Conservation (phyloP, 129 eudicot genomes). For the Smallanthus sonchifolius region DNA sequence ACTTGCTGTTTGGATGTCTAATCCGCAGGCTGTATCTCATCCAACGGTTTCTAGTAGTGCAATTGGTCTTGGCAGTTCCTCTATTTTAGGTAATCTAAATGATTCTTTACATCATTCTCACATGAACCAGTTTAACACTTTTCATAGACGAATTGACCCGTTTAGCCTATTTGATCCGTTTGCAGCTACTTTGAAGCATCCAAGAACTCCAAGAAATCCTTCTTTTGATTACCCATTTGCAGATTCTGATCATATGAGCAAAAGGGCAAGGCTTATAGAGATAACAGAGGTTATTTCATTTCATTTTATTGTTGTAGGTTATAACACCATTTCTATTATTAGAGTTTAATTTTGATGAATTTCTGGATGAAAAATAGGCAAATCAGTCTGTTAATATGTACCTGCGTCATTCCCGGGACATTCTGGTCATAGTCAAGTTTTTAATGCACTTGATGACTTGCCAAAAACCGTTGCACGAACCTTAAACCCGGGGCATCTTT, state of each 20-base stretch:
- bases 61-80: no score
- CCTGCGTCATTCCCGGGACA: constrained; percentile 70
- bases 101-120: background rate
- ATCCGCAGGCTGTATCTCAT: constrained; percentile 62
- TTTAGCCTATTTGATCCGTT: no score
- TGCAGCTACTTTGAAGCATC: no score
- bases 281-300: constrained; percentile 52
- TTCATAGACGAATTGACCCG: no score
- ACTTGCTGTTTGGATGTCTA: constrained; percentile 91
- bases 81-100: constrained; percentile 45
- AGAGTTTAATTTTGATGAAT: background rate
- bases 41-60: constrained; percentile 69
- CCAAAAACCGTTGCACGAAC: no score
- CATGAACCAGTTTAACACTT: background rate
- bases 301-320: no score
- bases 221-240: constrained; percentile 72
- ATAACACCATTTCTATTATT: background rate
- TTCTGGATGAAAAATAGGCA: no score
- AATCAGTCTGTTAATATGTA: constrained; percentile 60
- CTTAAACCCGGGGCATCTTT: no score
- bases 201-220: no score
- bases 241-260: constrained; percentile 62
- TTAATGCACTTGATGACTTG: constrained; percentile 56
- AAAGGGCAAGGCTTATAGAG: constrained; percentile 65
- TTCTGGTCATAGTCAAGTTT: constrained; percentile 45